Evolutionary conservation across 768 basidiomycete genomes (phyloP), one percentile per base, ranked within the genome.

Genomic region (Tremella yokohamensis): DNA sequence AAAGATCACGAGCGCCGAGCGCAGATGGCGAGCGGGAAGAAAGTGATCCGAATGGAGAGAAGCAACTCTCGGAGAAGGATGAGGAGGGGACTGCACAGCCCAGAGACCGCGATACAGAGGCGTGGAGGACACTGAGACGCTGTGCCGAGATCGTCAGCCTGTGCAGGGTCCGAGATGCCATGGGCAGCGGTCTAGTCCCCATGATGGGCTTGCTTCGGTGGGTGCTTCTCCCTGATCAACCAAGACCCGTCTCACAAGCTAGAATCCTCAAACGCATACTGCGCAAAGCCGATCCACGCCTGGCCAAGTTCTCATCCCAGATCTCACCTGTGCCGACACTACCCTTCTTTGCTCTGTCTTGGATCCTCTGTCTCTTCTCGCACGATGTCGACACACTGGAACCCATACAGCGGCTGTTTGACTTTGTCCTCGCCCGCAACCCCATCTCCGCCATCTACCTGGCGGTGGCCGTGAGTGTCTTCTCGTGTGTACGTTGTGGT

Each of bases 371-470:
- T 0, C 82, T 94, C 26, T 91, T 97, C 78, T 85, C 92, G 11
- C 92, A 97, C 74, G 91, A 96, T 65, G 82, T 91, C 56, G 89
- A 92, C 8, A 88, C 88, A 1, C 82, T 94, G n/a, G 83, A 87
- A 3, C 84, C 92, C 39, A 87, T 91, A 24, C 91, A 94, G 72
- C 87, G 91, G 62, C 84, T 91, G 48, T 97, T 94, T 75, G 92
- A 97, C 76, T 97, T 85, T 70, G 77, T 96, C 9, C 78, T 97
- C 12, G 84, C 84, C 62, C 82, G 91, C 37, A 89, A 89, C 22
- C 92, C 92, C 9, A 83, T 91, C 25, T 80, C 82, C 0, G 81
- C 84, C 1, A 86, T 94, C 0, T 97, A 94, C 79, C 83, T 96
- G 9, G 85, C 85, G 15, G 83, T 86, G 34, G 86, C 88, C 40